Base-by-base conservation (phyloP, 73 alveolate genomes). In the Symbiodinium pilosum region DNA sequence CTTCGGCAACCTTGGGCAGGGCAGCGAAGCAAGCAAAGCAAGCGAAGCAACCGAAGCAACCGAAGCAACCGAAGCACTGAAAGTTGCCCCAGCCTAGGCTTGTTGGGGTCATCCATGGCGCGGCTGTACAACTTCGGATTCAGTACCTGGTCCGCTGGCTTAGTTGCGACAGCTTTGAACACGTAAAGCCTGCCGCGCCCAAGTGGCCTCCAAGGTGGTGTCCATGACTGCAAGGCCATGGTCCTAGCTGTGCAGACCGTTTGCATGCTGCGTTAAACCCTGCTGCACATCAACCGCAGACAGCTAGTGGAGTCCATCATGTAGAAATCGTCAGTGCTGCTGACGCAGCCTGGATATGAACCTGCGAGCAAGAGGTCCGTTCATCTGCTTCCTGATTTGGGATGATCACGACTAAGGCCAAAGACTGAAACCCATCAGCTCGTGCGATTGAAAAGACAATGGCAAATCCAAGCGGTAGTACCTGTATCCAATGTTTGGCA, bases 251-350 rank as follows among this genome's bases (percentile, higher is more conserved):
- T 21, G 43, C 59, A 83, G 59, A 47, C 59, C n/a, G 14, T 47
- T 47, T 14, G 59, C 59, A 14, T 47, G 21, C 59, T 47, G 21
- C 59, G 21, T 47, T 14, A 47, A 47, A n/a, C n/a, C n/a, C n/a
- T n/a, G n/a, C n/a, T n/a, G n/a, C n/a, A n/a, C n/a, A n/a, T n/a
- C n/a, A n/a, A n/a, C n/a, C n/a, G n/a, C n/a, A n/a, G n/a, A n/a
- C n/a, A n/a, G n/a, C n/a, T n/a, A 3, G 81, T 26, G 34, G 68
- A 43, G 41, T 39, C 88, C 98, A 73, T 42, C 98, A 92, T 71
- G 59, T 92, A 92, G 84, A 92, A 92, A 83, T 92, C 98, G 38
- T 92, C 98, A 32, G 98, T 92, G 98, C 92, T 73, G 83, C 92
- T 73, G 84, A 92, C 98, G 56, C 98, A 92, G 1, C 98, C 98